phyloP scores from a whole-genome alignment of 1,139 yeast species.

The Geotrichum europaeum region DNA sequence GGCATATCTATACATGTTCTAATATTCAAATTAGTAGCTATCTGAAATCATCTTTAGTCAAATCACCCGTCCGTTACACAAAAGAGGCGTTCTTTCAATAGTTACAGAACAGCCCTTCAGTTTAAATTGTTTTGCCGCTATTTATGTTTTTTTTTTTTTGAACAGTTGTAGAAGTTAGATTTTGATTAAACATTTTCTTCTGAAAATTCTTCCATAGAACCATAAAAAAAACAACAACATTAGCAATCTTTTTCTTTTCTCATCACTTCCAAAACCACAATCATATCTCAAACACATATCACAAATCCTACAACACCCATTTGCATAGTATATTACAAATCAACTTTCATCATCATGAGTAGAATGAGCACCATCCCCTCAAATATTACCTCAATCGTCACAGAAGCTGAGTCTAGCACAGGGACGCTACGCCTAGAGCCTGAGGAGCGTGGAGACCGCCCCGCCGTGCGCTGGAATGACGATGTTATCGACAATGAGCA shows the following conservation, averaged over 20 bases:
- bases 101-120: no score
- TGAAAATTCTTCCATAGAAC: no score
- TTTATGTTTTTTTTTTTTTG: no score
- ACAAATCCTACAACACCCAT: background rate
- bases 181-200: no score
- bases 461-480: conserved; percentile 69
- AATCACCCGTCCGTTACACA: no score
- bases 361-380: background rate
- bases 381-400: background rate
- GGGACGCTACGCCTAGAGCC: conserved; percentile 10
- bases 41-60: no score
- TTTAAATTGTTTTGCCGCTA: no score
- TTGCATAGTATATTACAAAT: background rate
- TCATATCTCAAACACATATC: no score
- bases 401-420: background rate
- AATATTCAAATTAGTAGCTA: no score
- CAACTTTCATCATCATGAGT: background rate
- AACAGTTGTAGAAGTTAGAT: no score
- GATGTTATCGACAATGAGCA: conserved; percentile 86
- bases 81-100: no score
- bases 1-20: no score
- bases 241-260: background rate
- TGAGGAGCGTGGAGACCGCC: conserved; percentile 3
- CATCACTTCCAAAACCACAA: background rate
- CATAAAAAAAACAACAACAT: background rate